phyloP scores from a whole-genome alignment of 2,329 filamentous ascomycete genomes.

The Phaeomoniella chlamydospora region DNA sequence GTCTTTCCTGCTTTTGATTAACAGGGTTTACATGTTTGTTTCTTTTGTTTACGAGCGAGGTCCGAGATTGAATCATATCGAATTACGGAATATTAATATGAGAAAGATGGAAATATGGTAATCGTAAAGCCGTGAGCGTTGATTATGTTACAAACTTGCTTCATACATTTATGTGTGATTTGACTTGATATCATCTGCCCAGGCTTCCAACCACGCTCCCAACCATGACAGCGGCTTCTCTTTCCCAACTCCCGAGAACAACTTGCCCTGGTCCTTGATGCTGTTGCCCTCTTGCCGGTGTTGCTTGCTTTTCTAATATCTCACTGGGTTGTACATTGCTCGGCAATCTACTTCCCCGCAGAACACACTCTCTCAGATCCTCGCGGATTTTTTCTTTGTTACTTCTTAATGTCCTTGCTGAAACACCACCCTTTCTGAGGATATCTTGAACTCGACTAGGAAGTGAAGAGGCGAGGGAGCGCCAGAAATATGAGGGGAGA shows the following conservation, averaged over 20 bases:
- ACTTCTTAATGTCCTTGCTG: constrained; percentile 62
- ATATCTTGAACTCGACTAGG: constrained; percentile 72
- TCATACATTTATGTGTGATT: no score
- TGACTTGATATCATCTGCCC: constrained; percentile 19
- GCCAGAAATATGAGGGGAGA: constrained; percentile 85
- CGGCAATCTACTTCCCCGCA: constrained; percentile 59
- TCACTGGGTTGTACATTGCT: constrained; percentile 21
- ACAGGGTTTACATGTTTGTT: no score
- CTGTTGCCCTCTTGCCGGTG: no score
- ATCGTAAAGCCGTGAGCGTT: no score
- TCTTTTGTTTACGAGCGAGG: no score
- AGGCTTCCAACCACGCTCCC: constrained; percentile 58
- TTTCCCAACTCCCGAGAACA: constrained; percentile 54
- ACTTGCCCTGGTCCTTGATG: constrained; percentile 28
- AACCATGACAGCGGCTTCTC: constrained; percentile 91
- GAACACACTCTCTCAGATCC: constrained; percentile 68
- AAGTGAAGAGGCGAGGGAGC: constrained; percentile 67
- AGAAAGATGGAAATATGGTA: no score
- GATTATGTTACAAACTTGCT: no score
- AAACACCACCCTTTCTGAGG: constrained; percentile 65
- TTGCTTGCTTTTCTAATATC: constrained; percentile 31
- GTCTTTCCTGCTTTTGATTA: no score
- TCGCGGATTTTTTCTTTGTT: constrained; percentile 64
- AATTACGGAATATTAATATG: no score
- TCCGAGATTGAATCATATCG: no score